Percentiles rank a stretch among this genome's conserved stretches.
Conservation (phyloP, 192 early-diverging fungal genomes). For the Geranomyces michiganensis region DNA sequence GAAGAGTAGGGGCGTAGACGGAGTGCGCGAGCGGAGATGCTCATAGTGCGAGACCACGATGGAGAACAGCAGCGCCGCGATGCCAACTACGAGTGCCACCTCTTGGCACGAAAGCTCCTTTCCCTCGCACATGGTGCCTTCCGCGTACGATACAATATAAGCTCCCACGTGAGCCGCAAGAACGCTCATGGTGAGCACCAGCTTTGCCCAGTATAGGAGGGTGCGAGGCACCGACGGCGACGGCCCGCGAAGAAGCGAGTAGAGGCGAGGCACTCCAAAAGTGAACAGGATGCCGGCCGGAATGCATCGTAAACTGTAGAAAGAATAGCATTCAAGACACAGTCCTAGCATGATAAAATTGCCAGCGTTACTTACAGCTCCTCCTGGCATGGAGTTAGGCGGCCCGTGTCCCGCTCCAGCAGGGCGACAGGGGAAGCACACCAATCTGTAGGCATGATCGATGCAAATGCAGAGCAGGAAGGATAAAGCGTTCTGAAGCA, state of each 20-base stretch:
- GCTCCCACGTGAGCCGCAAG: conserved; percentile 1
- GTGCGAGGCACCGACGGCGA: conserved; percentile 17
- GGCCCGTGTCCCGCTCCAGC: conserved; percentile 1
- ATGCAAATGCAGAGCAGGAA: too few relatives aligned
- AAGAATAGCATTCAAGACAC: too few relatives aligned
- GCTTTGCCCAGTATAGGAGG: conserved; percentile 31
- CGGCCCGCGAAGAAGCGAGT: conserved; percentile 31
- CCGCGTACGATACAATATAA: not conserved
- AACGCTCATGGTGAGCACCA: conserved; percentile 1
- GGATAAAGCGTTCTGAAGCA: too few relatives aligned
- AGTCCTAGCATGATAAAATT: too few relatives aligned
- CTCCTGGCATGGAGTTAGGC: conserved; percentile 14
- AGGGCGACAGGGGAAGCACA: not conserved
- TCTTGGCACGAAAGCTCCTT: not conserved
- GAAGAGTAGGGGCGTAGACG: conserved; percentile 59
- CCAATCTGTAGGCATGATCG: conserved; percentile 8
- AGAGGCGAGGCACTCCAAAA: conserved; percentile 46
- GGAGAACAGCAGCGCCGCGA: conserved; percentile 37
- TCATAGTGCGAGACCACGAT: conserved; percentile 50
- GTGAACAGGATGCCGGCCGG: conserved; percentile 37
- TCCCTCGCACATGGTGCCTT: conserved; percentile 6
- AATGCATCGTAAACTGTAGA: not conserved
- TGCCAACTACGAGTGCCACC: not conserved
- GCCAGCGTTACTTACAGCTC: conserved; percentile 4
- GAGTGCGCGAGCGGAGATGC: conserved; percentile 45